phyloP scores from a whole-genome alignment of 192 early-diverging fungal species.

The Coemansia sp. region DNA sequence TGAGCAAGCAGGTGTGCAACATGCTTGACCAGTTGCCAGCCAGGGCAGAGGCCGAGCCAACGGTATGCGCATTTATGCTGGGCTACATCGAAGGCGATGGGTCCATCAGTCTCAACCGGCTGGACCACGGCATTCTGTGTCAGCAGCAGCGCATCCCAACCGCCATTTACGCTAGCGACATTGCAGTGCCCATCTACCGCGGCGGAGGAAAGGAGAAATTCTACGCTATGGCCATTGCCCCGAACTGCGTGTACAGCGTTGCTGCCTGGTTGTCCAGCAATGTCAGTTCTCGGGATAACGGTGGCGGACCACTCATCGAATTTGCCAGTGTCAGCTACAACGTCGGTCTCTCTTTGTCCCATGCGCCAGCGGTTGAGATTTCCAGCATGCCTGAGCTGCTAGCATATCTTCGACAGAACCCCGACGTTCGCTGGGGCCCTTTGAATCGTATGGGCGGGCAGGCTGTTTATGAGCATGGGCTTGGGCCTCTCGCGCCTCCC shows the following conservation, averaged over 20 bases:
- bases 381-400: conserved; percentile 22
- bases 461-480: conserved; percentile 7
- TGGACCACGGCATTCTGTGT: conserved; percentile 32
- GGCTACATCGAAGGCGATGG: conserved; percentile 39
- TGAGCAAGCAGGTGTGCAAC: conserved; percentile 32
- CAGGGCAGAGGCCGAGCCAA: not conserved
- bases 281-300: not conserved
- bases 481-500: conserved; percentile 7
- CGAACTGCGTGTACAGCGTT: conserved; percentile 21
- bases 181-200: conserved; percentile 29
- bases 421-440: conserved; percentile 11
- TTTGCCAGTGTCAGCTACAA: conserved; percentile 20
- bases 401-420: conserved; percentile 9
- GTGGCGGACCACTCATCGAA: conserved; percentile 6
- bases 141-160: conserved; percentile 31
- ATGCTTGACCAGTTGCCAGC: not conserved
- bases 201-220: conserved; percentile 21
- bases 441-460: conserved; percentile 4
- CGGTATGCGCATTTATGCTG: conserved; percentile 31
- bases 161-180: conserved; percentile 16
- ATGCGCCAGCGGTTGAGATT: conserved; percentile 16
- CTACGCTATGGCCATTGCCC: conserved; percentile 16
- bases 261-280: conserved; percentile 16
- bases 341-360: conserved; percentile 10
- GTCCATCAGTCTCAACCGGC: conserved; percentile 36